A percentile compares a stretch with the other conserved stretches of the same genome.
phyloP scores from a whole-genome alignment of 306 rosid species.

The Malus sieversii region DNA sequence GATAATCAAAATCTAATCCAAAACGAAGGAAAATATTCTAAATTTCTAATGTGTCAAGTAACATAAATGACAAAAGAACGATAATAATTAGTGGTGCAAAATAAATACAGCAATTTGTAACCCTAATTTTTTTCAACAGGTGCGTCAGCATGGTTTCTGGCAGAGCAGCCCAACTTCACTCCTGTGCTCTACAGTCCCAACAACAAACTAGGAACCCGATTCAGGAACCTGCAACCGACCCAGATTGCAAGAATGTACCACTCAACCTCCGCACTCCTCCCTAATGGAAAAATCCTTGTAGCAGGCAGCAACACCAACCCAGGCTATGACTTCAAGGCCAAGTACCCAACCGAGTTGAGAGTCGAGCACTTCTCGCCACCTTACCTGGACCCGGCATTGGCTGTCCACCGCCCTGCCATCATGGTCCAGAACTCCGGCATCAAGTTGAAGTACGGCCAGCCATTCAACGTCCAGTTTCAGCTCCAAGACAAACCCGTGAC shows the following conservation, averaged over 20 bases:
- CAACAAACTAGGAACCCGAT: slow-evolving; percentile 17
- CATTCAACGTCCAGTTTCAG: slow-evolving; percentile 17
- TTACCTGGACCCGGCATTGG: slow-evolving; percentile 33
- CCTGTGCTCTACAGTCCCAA: slow-evolving; percentile 49
- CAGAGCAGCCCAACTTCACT: slow-evolving; percentile 49
- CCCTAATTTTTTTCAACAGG: background rate
- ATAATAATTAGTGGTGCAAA: background rate
- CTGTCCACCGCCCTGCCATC: slow-evolving; percentile 27
- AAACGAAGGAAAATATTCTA: background rate
- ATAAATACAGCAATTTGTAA: background rate
- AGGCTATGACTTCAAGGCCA: slow-evolving; percentile 33
- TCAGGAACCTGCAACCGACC: slow-evolving; percentile 18
- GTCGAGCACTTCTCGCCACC: slow-evolving; percentile 72
- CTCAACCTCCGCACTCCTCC: slow-evolving; percentile 61
- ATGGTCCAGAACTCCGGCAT: background rate
- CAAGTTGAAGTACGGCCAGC: slow-evolving; percentile 8
- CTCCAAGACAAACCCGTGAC: background rate
- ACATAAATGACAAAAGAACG: background rate
- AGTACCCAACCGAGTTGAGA: slow-evolving; percentile 66
- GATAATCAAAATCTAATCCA: background rate
- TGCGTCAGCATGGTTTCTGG: slow-evolving; percentile 61
- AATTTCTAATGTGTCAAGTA: background rate
- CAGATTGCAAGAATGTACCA: slow-evolving; percentile 78
- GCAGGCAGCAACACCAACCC: slow-evolving; percentile 80
- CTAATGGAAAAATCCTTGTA: slow-evolving; percentile 55